These are phyloP conservation scores for Colletotrichum musicola DNA, from an alignment of 2,329 filamentous ascomycete species.

Conservation along the genomic window DNA sequence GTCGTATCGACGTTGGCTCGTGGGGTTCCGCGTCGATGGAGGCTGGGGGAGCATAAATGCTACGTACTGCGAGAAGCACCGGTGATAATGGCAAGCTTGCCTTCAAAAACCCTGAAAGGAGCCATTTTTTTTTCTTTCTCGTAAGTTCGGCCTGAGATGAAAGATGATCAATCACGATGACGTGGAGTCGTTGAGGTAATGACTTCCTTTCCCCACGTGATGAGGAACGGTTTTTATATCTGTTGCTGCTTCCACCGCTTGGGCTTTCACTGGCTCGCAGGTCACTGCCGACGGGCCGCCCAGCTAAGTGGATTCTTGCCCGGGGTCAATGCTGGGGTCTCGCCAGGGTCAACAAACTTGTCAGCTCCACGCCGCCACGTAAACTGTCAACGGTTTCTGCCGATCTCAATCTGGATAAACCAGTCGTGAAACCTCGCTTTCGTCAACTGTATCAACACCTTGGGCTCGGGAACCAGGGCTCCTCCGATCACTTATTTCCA, in stretches of 20 bases:
- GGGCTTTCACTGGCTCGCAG: slow-evolving; percentile 4
- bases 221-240: slow-evolving; percentile 30
- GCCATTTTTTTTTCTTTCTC: slow-evolving; percentile 46
- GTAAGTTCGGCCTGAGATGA: slow-evolving; percentile 9
- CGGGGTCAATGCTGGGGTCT: slow-evolving; percentile 5
- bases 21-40: too few relatives aligned
- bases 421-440: slow-evolving; percentile 7
- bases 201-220: slow-evolving; percentile 24
- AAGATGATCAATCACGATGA: slow-evolving; percentile 3
- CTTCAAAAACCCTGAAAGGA: slow-evolving; percentile 64
- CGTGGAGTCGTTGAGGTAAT: slow-evolving; percentile 14
- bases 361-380: slow-evolving; percentile 30
- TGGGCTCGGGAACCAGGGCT: not conserved
- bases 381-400: slow-evolving; percentile 10
- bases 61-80: slow-evolving; percentile 79
- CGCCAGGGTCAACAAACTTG: slow-evolving; percentile 16
- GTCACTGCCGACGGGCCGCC: slow-evolving; percentile 20
- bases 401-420: slow-evolving; percentile 30
- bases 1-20: not conserved
- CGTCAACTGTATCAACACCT: not conserved
- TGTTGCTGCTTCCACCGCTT: not conserved
- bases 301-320: slow-evolving; percentile 1
- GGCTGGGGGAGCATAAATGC: too few relatives aligned
- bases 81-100: slow-evolving; percentile 83
- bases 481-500: not conserved